Evolutionary conservation across 352 stramenopile species (phyloP).

Genomic region (Globisporangium camurandrum): DNA sequence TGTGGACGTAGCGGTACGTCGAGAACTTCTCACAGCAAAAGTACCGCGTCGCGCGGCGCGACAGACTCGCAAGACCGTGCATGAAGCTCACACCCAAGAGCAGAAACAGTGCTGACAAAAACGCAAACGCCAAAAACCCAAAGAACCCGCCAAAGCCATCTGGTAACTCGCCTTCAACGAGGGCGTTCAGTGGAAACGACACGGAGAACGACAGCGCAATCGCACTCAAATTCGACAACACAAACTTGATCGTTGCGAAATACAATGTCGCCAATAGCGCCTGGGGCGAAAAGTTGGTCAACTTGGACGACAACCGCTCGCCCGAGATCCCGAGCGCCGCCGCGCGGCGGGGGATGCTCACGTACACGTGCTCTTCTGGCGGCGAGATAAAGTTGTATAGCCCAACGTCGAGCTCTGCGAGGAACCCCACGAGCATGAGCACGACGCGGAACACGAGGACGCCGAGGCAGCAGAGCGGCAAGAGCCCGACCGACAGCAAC

Average conservation of each 20-base stretch:
- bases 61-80: conserved; percentile 36
- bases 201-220: conserved; percentile 46
- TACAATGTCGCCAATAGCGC: conserved; percentile 43
- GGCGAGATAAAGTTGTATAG: conserved; percentile 63
- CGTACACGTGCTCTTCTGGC: conserved; percentile 38
- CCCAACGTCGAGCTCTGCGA: conserved; percentile 48
- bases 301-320: conserved; percentile 41
- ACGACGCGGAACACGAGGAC: conserved; percentile 46
- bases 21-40: conserved; percentile 65
- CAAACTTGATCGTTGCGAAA: conserved; percentile 56
- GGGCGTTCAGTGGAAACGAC: conserved; percentile 32
- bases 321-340: conserved; percentile 30
- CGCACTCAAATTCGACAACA: conserved; percentile 38
- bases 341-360: conserved; percentile 22
- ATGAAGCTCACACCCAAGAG: conserved; percentile 46
- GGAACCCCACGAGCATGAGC: conserved; percentile 36
- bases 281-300: conserved; percentile 33
- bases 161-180: conserved; percentile 24
- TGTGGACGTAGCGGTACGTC: conserved; percentile 31
- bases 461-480: conserved; percentile 50
- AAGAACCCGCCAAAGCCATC: conserved; percentile 35
- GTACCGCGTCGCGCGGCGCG: conserved; percentile 39
- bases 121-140: conserved; percentile 35
- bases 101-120: conserved; percentile 37
- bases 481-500: conserved; percentile 27